Conservation (phyloP, 495 filamentous ascomycete genomes). For the Podospora bellae-mahoneyi region DNA sequence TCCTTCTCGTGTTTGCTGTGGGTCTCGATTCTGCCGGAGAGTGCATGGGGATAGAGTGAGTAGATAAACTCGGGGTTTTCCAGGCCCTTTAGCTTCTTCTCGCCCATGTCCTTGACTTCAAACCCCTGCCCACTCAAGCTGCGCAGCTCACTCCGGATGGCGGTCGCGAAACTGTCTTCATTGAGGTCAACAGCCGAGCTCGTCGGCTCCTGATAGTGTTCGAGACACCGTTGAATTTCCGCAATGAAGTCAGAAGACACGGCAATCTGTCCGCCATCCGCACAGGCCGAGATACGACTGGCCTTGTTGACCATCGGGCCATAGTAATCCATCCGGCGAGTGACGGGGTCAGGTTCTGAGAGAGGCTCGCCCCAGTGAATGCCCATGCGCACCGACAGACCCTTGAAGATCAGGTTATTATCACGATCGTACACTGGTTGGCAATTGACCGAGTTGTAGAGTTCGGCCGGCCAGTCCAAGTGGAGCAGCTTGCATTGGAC, state of each 20-base stretch:
- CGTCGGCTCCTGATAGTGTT: conserved; percentile 73
- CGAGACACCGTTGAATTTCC: conserved; percentile 87
- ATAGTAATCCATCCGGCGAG: conserved; percentile 98
- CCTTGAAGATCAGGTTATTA: conserved; percentile 84
- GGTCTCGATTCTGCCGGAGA: conserved; percentile 72
- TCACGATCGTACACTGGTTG: conserved; percentile 78
- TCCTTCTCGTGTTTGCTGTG: conserved; percentile 53
- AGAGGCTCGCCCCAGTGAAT: conserved; percentile 93
- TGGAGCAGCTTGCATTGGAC: conserved; percentile 84
- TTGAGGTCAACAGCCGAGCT: conserved; percentile 57
- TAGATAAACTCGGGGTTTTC: conserved; percentile 97
- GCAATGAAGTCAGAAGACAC: conserved; percentile 95
- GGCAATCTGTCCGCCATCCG: conserved; percentile 96
- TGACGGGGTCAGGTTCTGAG: conserved; percentile 92
- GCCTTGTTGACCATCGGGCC: conserved; percentile 99
- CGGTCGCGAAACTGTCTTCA: conserved; percentile 60
- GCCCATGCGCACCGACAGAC: conserved; percentile 94
- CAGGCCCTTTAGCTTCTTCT: conserved; percentile 89
- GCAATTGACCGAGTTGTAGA: conserved; percentile 80
- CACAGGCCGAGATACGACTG: conserved; percentile 84
- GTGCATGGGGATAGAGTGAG: conserved; percentile 83
- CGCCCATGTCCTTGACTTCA: conserved; percentile 92
- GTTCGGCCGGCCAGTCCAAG: conserved; percentile 88
- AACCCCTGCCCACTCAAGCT: conserved; percentile 89
- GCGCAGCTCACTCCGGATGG: conserved; percentile 83